Conservation (phyloP, 2,329 filamentous ascomycete species). For the Neofusicoccum kwambonambiense region DNA sequence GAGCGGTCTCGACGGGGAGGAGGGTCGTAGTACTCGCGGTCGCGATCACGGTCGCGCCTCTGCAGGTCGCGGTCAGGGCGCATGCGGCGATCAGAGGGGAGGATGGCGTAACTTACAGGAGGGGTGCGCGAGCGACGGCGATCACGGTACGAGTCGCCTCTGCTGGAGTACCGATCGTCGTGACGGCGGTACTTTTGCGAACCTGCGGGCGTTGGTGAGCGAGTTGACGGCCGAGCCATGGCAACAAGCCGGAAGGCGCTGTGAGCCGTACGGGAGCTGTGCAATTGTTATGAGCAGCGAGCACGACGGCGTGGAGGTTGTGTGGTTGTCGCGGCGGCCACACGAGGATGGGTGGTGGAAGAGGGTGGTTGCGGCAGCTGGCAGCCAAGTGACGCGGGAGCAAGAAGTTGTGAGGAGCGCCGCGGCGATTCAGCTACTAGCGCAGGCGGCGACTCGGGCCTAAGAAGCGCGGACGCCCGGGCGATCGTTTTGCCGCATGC, state of each 20-base stretch:
- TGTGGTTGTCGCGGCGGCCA: background rate
- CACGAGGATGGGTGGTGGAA: background rate
- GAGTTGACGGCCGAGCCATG: slow-evolving; percentile 26
- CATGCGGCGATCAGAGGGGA: background rate
- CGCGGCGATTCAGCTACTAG: background rate
- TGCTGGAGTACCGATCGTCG: slow-evolving; percentile 33
- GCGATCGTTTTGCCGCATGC: background rate
- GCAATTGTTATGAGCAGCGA: slow-evolving; percentile 9
- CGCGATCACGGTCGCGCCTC: slow-evolving; percentile 14
- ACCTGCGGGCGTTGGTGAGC: slow-evolving; percentile 94
- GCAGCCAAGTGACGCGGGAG: slow-evolving; percentile 10
- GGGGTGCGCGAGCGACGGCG: slow-evolving; percentile 62
- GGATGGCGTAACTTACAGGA: slow-evolving; percentile 48
- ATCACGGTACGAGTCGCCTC: slow-evolving; percentile 35
- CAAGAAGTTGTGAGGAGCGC: slow-evolving; percentile 13
- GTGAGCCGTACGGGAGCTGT: slow-evolving; percentile 16
- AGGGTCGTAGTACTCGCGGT: slow-evolving; percentile 36
- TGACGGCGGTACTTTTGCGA: slow-evolving; percentile 61
- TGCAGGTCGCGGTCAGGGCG: background rate
- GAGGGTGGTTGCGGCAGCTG: background rate
- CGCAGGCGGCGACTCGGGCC: too few relatives aligned
- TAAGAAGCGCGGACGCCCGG: background rate
- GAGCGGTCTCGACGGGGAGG: slow-evolving; percentile 71
- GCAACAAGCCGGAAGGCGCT: slow-evolving; percentile 22
- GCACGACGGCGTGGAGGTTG: background rate